Evolutionary conservation across 169 alveolate genomes (phyloP).

Genomic region (Babesia divergens): DNA sequence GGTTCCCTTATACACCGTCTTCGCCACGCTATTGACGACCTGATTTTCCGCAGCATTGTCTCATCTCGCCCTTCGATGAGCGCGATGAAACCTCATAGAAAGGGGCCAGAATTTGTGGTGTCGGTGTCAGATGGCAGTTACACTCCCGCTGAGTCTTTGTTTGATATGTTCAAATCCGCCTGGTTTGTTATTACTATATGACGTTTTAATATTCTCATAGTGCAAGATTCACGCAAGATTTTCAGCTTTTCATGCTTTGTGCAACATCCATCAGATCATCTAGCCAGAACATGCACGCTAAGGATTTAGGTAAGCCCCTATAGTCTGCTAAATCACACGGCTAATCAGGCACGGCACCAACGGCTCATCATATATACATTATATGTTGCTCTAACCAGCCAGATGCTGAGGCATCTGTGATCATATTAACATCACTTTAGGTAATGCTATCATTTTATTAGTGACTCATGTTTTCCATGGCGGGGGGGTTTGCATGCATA

Average conservation of each 20-base stretch:
- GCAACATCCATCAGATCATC: slow-evolving; percentile 8
- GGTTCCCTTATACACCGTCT: background rate
- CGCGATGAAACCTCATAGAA: background rate
- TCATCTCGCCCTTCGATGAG: background rate
- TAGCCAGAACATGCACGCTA: background rate
- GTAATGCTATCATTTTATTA: background rate
- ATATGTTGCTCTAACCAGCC: background rate
- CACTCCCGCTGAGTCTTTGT: slow-evolving; percentile 12
- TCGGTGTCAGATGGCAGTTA: background rate
- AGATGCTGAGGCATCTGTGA: slow-evolving; percentile 5
- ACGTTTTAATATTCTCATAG: background rate
- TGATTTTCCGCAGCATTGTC: slow-evolving; percentile 5
- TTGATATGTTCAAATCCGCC: slow-evolving; percentile 13
- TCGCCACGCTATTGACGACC: slow-evolving; percentile 13
- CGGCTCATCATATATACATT: slow-evolving; percentile 8
- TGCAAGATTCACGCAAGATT: background rate
- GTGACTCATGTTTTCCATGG: no score
- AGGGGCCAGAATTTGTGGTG: background rate
- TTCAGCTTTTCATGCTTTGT: slow-evolving; percentile 23
- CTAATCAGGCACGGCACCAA: background rate
- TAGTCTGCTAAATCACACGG: no score
- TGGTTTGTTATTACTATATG: slow-evolving; percentile 19
- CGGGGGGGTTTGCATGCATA: no score
- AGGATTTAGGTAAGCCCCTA: background rate
- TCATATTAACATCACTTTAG: slow-evolving; percentile 12